phyloP scores from a whole-genome alignment of 169 alveolate genomes.

The Perkinsus chesapeaki region DNA sequence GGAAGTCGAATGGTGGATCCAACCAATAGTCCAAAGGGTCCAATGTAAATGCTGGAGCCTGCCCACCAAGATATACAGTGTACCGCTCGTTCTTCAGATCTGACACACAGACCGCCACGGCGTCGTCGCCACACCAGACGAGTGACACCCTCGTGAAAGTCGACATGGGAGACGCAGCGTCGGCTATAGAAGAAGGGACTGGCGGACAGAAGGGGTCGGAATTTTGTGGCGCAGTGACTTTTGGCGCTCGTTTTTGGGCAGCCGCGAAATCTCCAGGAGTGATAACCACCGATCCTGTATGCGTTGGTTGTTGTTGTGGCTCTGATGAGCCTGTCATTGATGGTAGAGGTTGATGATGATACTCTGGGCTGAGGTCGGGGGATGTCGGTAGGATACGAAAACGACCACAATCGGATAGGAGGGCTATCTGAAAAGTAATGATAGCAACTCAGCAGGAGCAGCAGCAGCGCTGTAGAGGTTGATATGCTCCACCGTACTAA shows the following conservation, averaged over 20 bases:
- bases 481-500: too few relatives aligned
- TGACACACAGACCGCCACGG: background rate
- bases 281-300: background rate
- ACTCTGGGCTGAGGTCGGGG: background rate
- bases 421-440: background rate
- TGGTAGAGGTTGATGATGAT: background rate
- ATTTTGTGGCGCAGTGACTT: background rate
- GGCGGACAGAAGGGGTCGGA: background rate
- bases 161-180: background rate
- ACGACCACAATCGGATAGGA: background rate
- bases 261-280: background rate
- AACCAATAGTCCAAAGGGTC: background rate
- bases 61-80: background rate
- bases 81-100: background rate
- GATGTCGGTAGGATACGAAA: background rate
- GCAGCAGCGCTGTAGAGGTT: too few relatives aligned
- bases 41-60: background rate
- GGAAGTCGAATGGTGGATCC: background rate
- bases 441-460: too few relatives aligned
- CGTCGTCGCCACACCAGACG: background rate
- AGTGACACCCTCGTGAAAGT: background rate
- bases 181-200: background rate
- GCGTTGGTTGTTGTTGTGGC: background rate
- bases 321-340: too few relatives aligned
- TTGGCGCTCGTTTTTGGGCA: background rate